phyloP scores from a whole-genome alignment of 1,284 basidiomycete species.

The Agaricales sp. region DNA sequence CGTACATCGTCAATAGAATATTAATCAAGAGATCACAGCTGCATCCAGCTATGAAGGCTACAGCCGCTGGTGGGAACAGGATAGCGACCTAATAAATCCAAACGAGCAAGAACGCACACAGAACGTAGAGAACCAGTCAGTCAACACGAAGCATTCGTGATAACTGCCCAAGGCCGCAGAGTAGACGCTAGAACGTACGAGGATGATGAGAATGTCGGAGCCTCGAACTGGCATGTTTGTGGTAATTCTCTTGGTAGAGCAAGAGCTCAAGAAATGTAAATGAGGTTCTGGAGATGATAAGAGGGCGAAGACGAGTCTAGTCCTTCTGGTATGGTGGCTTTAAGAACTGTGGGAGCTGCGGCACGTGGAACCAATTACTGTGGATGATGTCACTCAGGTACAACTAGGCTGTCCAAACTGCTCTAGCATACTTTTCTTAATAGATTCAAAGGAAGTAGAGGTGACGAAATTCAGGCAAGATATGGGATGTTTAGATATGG shows the following conservation, averaged over 20 bases:
- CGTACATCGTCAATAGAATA: conserved; percentile 61
- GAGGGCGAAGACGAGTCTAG: not conserved
- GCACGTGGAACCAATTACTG: not conserved
- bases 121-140: conserved; percentile 5
- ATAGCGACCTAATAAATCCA: conserved; percentile 53
- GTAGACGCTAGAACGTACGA: conserved; percentile 20
- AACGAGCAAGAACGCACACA: conserved; percentile 29
- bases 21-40: conserved; percentile 77
- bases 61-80: conserved; percentile 61
- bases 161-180: not conserved
- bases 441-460: too few species aligned
- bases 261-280: not conserved
- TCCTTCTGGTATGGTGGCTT: too few species aligned
- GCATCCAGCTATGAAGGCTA: conserved; percentile 68
- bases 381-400: not conserved
- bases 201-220: conserved; percentile 44
- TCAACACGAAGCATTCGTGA: conserved; percentile 2
- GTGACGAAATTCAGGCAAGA: too few species aligned
- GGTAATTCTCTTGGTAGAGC: not conserved
- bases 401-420: too few species aligned
- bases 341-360: too few species aligned
- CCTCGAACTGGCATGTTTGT: conserved; percentile 13
- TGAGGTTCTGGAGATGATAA: not conserved
- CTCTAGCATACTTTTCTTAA: too few species aligned
- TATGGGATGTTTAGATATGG: too few species aligned